Percentiles rank a stretch among this genome's conserved stretches.
phyloP scores from a whole-genome alignment of 2,329 filamentous ascomycete species.

The Curvularia spicifera region DNA sequence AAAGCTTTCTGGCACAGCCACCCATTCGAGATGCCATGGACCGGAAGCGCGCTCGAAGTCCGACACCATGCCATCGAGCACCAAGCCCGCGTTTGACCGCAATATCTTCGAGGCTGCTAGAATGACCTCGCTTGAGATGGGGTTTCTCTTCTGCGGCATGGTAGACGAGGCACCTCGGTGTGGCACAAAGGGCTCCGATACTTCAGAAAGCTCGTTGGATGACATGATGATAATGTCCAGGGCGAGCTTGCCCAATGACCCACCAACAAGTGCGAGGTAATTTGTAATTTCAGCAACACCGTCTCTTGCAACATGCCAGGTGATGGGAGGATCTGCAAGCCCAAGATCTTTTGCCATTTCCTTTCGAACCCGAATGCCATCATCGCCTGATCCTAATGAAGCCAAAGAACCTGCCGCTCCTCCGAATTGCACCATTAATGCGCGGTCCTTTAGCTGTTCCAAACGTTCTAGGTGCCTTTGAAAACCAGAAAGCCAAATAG shows the following conservation, averaged over 20 bases:
- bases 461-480: conserved; percentile 58
- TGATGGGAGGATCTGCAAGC: conserved; percentile 59
- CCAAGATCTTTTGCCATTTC: conserved; percentile 58
- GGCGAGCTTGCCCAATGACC: conserved; percentile 62
- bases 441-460: conserved; percentile 54
- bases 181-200: conserved; percentile 58
- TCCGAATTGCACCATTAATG: conserved; percentile 62
- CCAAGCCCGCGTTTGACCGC: conserved; percentile 59
- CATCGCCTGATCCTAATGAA: conserved; percentile 57
- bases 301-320: conserved; percentile 65
- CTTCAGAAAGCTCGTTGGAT: conserved; percentile 62
- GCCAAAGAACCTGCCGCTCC: conserved; percentile 64
- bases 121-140: conserved; percentile 64
- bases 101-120: conserved; percentile 62
- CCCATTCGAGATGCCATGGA: conserved; percentile 67
- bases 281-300: conserved; percentile 61
- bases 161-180: conserved; percentile 46
- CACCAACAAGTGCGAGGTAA: conserved; percentile 61
- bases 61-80: conserved; percentile 63
- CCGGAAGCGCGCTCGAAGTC: conserved; percentile 65
- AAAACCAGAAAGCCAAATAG: conserved; percentile 60
- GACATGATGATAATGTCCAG: conserved; percentile 65
- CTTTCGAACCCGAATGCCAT: conserved; percentile 58
- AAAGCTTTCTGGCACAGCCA: conserved; percentile 62
- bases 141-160: conserved; percentile 60